Evolutionary conservation across 192 early-diverging fungal genomes (phyloP).

Genomic region (Funneliformis geosporum): DNA sequence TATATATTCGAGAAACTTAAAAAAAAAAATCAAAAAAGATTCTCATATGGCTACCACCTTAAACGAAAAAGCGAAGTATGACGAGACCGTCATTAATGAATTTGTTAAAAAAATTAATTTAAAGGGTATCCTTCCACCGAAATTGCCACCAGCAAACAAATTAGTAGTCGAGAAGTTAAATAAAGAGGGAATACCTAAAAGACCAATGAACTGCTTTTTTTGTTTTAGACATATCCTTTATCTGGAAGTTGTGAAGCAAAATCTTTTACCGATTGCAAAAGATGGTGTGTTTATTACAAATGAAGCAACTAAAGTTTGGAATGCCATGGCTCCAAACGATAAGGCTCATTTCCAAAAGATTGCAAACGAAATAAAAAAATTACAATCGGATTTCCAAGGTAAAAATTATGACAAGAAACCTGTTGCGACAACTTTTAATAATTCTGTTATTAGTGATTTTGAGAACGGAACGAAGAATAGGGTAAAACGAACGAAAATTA

Average conservation of each 20-base stretch:
- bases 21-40: no score
- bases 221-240: background rate
- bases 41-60: no score
- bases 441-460: background rate
- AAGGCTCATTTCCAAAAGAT: background rate
- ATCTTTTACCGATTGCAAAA: background rate
- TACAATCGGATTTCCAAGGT: background rate
- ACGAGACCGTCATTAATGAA: background rate
- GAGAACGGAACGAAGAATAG: no score
- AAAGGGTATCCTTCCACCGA: background rate
- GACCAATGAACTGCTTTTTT: background rate
- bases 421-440: background rate
- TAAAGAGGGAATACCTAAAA: background rate
- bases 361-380: background rate
- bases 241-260: background rate
- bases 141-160: background rate
- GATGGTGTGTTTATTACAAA: background rate
- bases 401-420: background rate
- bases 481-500: no score
- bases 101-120: background rate
- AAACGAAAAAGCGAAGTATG: no score
- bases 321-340: background rate
- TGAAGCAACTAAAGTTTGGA: background rate
- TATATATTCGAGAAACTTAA: no score
- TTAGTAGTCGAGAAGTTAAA: background rate